A percentile compares a stretch with the other conserved stretches of the same genome.
Conservation (phyloP, 306 rosid species). For the Canavalia ensiformis region DNA sequence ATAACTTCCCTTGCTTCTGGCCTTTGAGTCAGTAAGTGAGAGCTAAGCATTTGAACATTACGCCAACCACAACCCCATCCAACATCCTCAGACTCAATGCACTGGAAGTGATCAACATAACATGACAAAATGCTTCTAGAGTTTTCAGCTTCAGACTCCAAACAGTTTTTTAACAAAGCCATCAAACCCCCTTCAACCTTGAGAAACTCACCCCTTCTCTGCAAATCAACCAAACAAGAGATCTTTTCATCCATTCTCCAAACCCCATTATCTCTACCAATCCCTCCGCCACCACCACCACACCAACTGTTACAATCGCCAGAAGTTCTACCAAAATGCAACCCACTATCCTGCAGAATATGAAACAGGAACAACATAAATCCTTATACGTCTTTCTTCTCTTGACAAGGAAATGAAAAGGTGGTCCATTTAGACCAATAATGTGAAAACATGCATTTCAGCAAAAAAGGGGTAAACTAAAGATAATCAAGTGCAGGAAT, state of each 20-base stretch:
- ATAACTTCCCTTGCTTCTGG: slow-evolving; percentile 64
- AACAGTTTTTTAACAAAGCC: slow-evolving; percentile 69
- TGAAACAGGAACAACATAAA: slow-evolving; percentile 14
- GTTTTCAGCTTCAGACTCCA: slow-evolving; percentile 68
- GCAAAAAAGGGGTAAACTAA: slow-evolving; percentile 19
- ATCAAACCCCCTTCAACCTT: slow-evolving; percentile 74
- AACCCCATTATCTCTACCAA: slow-evolving; percentile 45
- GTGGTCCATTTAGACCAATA: not conserved
- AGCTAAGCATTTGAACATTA: slow-evolving; percentile 85
- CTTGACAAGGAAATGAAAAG: slow-evolving; percentile 32
- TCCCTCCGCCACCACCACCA: slow-evolving; percentile 40
- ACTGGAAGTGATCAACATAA: slow-evolving; percentile 80
- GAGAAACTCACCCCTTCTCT: slow-evolving; percentile 59
- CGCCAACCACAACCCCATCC: slow-evolving; percentile 99
- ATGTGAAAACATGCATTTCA: slow-evolving; percentile 18
- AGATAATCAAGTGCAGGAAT: not conserved
- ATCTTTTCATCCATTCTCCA: slow-evolving; percentile 55
- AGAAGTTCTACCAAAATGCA: slow-evolving; percentile 45
- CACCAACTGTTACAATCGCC: slow-evolving; percentile 43
- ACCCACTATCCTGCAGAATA: slow-evolving; percentile 54
- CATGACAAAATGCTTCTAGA: slow-evolving; percentile 67
- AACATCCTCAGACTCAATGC: slow-evolving; percentile 68
- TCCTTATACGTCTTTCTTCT: not conserved
- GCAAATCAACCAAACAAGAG: slow-evolving; percentile 68
- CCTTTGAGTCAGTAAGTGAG: slow-evolving; percentile 74